Evolutionary conservation across 768 basidiomycete genomes (phyloP).

Genomic region (Mycena indigotica): DNA sequence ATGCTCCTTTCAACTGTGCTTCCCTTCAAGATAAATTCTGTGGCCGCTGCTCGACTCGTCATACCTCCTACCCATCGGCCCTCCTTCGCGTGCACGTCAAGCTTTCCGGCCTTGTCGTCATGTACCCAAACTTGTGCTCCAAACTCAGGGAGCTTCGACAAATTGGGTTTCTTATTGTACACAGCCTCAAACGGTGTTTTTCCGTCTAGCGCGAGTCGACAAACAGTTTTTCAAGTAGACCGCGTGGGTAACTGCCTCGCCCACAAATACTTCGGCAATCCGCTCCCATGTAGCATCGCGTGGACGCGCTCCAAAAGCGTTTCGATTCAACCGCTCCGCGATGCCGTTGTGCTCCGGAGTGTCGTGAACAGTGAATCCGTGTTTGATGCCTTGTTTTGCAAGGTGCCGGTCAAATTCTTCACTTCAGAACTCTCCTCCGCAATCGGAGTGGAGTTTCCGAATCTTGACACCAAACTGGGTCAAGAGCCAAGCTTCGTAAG

Average conservation of each 20-base stretch:
- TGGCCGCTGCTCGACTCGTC: slow-evolving; percentile 27
- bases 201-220: neutral
- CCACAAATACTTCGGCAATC: slow-evolving; percentile 9
- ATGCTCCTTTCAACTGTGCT: slow-evolving; percentile 28
- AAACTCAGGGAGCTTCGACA: slow-evolving; percentile 14
- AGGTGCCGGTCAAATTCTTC: slow-evolving; percentile 24
- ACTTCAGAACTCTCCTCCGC: slow-evolving; percentile 32
- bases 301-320: slow-evolving; percentile 24
- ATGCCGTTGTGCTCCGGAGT: slow-evolving; percentile 29
- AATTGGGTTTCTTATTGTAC: neutral
- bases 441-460: slow-evolving; percentile 30
- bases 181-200: neutral
- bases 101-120: slow-evolving; percentile 17
- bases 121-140: slow-evolving; percentile 27
- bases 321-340: slow-evolving; percentile 31
- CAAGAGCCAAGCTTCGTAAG: slow-evolving; percentile 27
- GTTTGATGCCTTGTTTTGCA: slow-evolving; percentile 20
- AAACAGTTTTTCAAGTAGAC: slow-evolving; percentile 1
- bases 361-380: slow-evolving; percentile 20
- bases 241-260: neutral
- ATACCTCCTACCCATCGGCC: slow-evolving; percentile 26
- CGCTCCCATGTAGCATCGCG: slow-evolving; percentile 30
- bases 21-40: slow-evolving; percentile 30
- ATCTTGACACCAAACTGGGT: slow-evolving; percentile 30
- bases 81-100: slow-evolving; percentile 20